phyloP scores from a whole-genome alignment of 805 yeast genomes.

The Sungouiozyma intestinalis region DNA sequence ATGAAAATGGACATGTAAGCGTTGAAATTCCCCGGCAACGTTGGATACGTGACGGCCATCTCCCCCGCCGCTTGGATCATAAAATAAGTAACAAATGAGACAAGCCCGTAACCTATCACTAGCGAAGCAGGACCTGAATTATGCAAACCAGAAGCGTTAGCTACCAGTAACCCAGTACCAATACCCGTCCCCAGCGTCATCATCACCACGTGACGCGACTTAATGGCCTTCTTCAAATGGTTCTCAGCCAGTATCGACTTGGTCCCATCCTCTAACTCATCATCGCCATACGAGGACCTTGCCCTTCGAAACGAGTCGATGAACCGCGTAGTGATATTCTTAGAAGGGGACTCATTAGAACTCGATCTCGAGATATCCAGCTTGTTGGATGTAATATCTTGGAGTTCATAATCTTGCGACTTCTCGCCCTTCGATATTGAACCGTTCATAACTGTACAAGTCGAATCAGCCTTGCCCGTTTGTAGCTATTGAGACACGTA shows the following conservation, averaged over 20 bases:
- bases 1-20: slow-evolving; percentile 34
- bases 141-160: slow-evolving; percentile 40
- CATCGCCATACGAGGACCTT: neutral
- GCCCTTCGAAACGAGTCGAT: slow-evolving; percentile 21
- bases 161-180: slow-evolving; percentile 62
- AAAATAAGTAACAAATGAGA: slow-evolving; percentile 48
- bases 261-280: slow-evolving; percentile 15
- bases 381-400: slow-evolving; percentile 2
- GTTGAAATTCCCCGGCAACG: slow-evolving; percentile 33
- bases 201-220: slow-evolving; percentile 48
- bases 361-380: neutral
- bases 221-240: slow-evolving; percentile 14
- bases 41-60: slow-evolving; percentile 33
- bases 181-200: slow-evolving; percentile 78
- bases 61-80: slow-evolving; percentile 44
- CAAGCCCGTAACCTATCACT: slow-evolving; percentile 44
- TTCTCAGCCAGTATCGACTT: slow-evolving; percentile 7
- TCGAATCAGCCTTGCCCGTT: neutral
- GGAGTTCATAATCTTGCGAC: slow-evolving; percentile 3
- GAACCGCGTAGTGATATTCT: slow-evolving; percentile 5
- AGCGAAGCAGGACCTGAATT: slow-evolving; percentile 37
- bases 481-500: too few relatives aligned
- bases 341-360: neutral
- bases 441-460: neutral
- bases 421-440: slow-evolving; percentile 3